Conservation (phyloP, 176 grass and related monocot genomes). For the Thalia dealbata region DNA sequence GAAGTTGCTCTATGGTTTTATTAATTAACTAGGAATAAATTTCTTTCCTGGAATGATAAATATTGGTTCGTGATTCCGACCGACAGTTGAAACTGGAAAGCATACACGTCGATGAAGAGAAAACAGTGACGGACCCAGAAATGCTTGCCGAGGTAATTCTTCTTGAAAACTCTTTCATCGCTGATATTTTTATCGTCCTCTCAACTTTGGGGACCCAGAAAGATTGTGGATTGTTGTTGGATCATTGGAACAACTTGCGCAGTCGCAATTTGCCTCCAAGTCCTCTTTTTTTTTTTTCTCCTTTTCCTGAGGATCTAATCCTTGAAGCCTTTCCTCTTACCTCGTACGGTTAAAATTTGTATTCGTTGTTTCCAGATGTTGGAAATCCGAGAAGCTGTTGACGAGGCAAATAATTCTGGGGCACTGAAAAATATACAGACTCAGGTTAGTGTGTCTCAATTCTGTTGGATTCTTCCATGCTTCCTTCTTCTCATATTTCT, state of each 20-base stretch:
- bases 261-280: no score
- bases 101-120: conserved; percentile 78
- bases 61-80: conserved; percentile 1
- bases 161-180: background rate
- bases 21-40: background rate
- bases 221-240: background rate
- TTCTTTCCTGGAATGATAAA: background rate
- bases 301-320: conserved; percentile 1
- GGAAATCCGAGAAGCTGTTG: conserved; percentile 80
- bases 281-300: background rate
- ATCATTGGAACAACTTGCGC: no score
- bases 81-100: conserved; percentile 69
- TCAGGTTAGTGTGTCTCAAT: conserved; percentile 35
- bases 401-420: conserved; percentile 46
- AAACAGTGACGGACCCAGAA: conserved; percentile 55
- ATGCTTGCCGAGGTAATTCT: conserved; percentile 74
- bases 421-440: conserved; percentile 51
- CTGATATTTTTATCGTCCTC: background rate
- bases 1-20: background rate
- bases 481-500: background rate
- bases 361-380: conserved; percentile 43
- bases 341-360: background rate
- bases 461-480: background rate
- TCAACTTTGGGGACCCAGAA: background rate
- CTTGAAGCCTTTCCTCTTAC: background rate